Conservation (phyloP, 805 yeast genomes). For the Kodamaea neixiangensis region DNA sequence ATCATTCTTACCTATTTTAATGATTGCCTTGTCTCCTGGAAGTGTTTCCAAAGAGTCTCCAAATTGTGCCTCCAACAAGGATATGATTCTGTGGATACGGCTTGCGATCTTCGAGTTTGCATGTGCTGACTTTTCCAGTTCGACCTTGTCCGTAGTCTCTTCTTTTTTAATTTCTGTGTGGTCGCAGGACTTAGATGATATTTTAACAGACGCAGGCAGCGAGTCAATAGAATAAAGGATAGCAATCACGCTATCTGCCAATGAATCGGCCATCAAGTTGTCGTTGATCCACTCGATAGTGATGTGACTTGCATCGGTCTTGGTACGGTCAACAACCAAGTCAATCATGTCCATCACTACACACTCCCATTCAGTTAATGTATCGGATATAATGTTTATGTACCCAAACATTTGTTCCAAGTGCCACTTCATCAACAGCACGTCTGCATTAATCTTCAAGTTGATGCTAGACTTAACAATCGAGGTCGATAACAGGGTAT, state of each 20-base stretch:
- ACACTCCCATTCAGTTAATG: slow-evolving; percentile 45
- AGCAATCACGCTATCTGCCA: slow-evolving; percentile 93
- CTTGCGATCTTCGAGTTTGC: slow-evolving; percentile 29
- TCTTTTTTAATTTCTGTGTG: slow-evolving; percentile 29
- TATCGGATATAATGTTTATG: slow-evolving; percentile 63
- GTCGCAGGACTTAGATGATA: slow-evolving; percentile 62
- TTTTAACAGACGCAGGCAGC: slow-evolving; percentile 90
- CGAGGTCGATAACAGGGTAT: slow-evolving; percentile 82
- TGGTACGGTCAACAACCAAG: slow-evolving; percentile 43
- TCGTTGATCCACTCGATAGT: slow-evolving; percentile 91
- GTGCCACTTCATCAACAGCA: slow-evolving; percentile 84
- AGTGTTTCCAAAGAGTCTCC: slow-evolving; percentile 63
- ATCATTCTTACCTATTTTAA: slow-evolving; percentile 72
- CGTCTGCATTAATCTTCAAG: slow-evolving; percentile 75
- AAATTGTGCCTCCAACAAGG: slow-evolving; percentile 79
- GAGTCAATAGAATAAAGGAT: slow-evolving; percentile 90
- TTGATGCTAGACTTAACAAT: slow-evolving; percentile 80
- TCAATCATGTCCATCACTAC: slow-evolving; percentile 48
- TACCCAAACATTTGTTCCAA: slow-evolving; percentile 93
- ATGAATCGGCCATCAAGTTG: slow-evolving; percentile 76
- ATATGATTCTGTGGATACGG: slow-evolving; percentile 51
- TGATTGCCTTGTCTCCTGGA: slow-evolving; percentile 51
- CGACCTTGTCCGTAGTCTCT: slow-evolving; percentile 6
- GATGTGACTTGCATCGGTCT: slow-evolving; percentile 44
- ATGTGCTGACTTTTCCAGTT: slow-evolving; percentile 23